A percentile compares a stretch with the other conserved stretches of the same genome.
phyloP scores from a whole-genome alignment of 2,329 filamentous ascomycete species.

The Colletotrichum musae region DNA sequence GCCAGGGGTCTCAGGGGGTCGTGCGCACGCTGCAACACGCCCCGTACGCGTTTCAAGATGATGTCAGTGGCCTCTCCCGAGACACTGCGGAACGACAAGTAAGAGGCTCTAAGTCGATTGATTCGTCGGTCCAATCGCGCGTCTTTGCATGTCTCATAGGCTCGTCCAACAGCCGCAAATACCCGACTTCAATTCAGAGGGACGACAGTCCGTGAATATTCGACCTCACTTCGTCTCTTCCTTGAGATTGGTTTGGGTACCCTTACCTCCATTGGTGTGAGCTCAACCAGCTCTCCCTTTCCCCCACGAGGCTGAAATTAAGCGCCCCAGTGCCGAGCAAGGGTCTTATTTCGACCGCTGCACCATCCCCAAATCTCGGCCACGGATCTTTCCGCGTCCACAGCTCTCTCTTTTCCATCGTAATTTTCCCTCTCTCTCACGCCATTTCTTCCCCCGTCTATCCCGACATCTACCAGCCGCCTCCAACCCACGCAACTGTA shows the following conservation, averaged over 20 bases:
- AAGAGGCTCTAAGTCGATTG: background rate
- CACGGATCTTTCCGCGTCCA: constrained; percentile 29
- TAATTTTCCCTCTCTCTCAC: too few relatives aligned
- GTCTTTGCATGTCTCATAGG: constrained; percentile 3
- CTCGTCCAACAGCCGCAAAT: constrained; percentile 23
- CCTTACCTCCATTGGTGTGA: too few relatives aligned
- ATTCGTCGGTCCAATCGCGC: constrained; percentile 12
- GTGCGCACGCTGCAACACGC: too few relatives aligned
- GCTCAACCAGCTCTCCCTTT: background rate
- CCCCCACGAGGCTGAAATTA: constrained; percentile 31
- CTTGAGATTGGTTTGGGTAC: too few relatives aligned
- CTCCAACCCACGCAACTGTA: too few relatives aligned
- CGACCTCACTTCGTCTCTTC: background rate
- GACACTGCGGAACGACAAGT: background rate
- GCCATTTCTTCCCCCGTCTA: background rate
- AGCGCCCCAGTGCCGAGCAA: constrained; percentile 31
- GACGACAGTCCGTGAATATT: background rate
- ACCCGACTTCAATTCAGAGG: background rate
- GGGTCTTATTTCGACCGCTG: constrained; percentile 34
- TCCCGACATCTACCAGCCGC: too few relatives aligned
- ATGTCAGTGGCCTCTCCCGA: constrained; percentile 32
- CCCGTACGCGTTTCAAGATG: constrained; percentile 35
- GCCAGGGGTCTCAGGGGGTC: constrained; percentile 25
- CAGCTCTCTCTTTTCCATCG: constrained; percentile 20
- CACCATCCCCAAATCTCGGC: background rate